Evolutionary conservation across 2,329 filamentous ascomycete species (phyloP).

Genomic region (Lasiodiplodia sp.): DNA sequence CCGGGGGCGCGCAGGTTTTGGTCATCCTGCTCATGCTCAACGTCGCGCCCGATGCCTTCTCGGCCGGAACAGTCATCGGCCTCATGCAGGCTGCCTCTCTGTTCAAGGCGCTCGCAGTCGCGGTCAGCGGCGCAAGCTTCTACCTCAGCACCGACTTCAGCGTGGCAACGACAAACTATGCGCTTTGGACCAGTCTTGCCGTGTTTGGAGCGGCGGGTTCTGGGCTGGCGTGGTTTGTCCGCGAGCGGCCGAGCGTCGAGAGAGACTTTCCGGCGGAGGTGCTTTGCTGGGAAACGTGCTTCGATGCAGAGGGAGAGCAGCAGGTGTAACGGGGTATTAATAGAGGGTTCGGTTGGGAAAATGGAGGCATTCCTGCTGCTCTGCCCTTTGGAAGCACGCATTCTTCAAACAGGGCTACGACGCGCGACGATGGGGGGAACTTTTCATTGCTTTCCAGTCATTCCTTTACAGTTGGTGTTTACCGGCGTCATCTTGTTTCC

Average conservation of each 20-base stretch:
- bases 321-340: constrained; percentile 14
- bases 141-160: constrained; percentile 54
- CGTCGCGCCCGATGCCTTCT: constrained; percentile 56
- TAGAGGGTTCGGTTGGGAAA: not conserved
- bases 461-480: constrained; percentile 19
- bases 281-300: constrained; percentile 56
- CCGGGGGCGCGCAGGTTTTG: constrained; percentile 51
- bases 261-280: constrained; percentile 53
- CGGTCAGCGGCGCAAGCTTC: constrained; percentile 54
- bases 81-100: constrained; percentile 56
- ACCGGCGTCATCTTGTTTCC: constrained; percentile 10
- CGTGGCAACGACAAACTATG: constrained; percentile 53
- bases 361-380: constrained; percentile 16
- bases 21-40: constrained; percentile 57
- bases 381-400: constrained; percentile 12
- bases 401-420: constrained; percentile 19
- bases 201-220: constrained; percentile 52
- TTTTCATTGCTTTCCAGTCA: constrained; percentile 25
- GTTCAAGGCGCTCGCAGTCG: constrained; percentile 57
- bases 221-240: constrained; percentile 53
- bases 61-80: constrained; percentile 57
- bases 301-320: constrained; percentile 47
- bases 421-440: constrained; percentile 15
- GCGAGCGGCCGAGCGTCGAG: constrained; percentile 54
- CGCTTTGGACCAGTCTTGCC: constrained; percentile 53